These are phyloP conservation scores for Prototheca wickerhamii DNA, from an alignment of 163 green algal species.

Conservation along the genomic window DNA sequence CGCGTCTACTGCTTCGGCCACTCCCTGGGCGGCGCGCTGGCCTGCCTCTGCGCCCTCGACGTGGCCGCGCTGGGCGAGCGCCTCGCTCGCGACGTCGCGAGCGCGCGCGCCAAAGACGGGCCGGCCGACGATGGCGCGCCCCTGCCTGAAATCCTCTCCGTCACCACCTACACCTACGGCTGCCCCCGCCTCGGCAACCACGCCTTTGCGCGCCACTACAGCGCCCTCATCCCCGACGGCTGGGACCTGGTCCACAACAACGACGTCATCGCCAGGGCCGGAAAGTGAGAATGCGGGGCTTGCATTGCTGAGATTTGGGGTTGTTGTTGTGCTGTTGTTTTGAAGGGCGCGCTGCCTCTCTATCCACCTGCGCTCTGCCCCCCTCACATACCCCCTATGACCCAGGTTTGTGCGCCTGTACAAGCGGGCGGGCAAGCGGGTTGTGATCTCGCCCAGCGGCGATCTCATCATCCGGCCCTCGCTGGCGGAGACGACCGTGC, in stretches of 20 bases:
- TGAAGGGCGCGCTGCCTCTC: no score
- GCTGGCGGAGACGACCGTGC: neutral
- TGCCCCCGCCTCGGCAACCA: constrained; percentile 62
- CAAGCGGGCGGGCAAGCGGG: constrained; percentile 1
- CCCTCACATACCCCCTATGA: no score
- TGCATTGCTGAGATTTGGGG: no score
- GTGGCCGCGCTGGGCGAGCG: constrained; percentile 2
- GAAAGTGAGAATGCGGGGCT: no score
- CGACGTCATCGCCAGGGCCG: constrained; percentile 39
- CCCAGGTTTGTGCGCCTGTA: constrained; percentile 4
- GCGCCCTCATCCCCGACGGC: constrained; percentile 39
- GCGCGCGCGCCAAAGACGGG: neutral
- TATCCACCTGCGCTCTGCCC: no score
- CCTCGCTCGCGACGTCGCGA: neutral
- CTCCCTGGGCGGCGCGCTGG: constrained; percentile 46
- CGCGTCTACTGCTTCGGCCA: constrained; percentile 20
- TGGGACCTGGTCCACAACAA: constrained; percentile 61
- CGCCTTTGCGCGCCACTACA: constrained; percentile 50
- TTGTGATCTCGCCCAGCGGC: neutral
- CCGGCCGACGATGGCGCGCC: neutral
- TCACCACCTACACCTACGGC: constrained; percentile 53
- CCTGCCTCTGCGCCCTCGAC: constrained; percentile 29
- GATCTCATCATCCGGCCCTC: neutral
- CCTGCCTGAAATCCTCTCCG: neutral
- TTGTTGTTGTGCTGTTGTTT: no score